Base-by-base conservation (phyloP, 345 rosid genomes). In the Lepidium sativum region DNA sequence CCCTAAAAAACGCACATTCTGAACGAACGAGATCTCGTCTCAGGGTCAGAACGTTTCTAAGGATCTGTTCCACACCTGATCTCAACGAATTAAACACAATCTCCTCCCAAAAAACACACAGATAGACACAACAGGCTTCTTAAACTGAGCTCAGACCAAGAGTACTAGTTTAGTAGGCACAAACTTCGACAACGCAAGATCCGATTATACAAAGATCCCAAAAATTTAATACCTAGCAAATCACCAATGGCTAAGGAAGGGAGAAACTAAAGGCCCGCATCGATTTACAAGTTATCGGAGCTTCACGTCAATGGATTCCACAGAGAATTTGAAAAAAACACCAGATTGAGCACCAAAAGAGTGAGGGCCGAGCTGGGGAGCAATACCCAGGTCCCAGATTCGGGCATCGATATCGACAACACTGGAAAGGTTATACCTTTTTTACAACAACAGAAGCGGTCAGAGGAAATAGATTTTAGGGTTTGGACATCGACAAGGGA, bases 401-500 rank as follows among this genome's bases (percentile, higher is more conserved):
- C 10, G 75, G 63, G 48, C 27, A 58, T 13, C 29, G 64, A 60
- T 12, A n/a, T 50, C 8, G 52, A 70, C 40, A 54, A 37, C 58
- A 47, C 51, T 63, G 12, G 59, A 64, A 57, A 64, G 49, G 39
- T 12, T 18, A 37, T 50, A 45, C 40, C 47, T 56, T 65, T 31
- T 38, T 31, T 29, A 25, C 56, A 50, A 2, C 39, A 58, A 56
- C 33, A 64, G 65, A 72, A 65, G 54, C 60, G 59, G 65, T 71
- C 65, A 49, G 76, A 32, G 39, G 48, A 21, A 16, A 40, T 20
- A 35, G 60, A 72, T 15, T 33, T 65, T 72, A 72, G 76, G 76
- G 76, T 72, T 72, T 72, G 71, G 76, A n/a, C 60, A 15, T 57
- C 6, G 40, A 44, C 18, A 23, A 6, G 43, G 10, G 59, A 53